phyloP scores from a whole-genome alignment of 306 rosid species.

The Pyrus communis region DNA sequence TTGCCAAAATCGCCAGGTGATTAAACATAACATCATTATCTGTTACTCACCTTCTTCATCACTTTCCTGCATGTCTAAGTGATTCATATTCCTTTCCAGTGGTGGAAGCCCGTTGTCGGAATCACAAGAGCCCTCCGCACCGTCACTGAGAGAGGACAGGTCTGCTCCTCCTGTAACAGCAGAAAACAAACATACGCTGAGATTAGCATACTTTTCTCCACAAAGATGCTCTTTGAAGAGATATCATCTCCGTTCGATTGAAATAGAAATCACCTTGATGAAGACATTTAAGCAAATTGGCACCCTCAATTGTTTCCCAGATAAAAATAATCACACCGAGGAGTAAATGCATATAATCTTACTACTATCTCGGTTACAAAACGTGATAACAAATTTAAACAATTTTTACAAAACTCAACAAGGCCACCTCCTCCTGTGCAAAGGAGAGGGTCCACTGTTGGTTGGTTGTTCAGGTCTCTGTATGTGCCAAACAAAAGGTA shows the following conservation, averaged over 20 bases:
- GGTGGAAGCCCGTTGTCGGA: slow-evolving; percentile 89
- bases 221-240: not conserved
- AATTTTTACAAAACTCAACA: too few relatives aligned
- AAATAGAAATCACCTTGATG: not conserved
- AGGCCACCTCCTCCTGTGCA: not conserved
- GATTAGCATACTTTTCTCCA: not conserved
- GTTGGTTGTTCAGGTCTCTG: not conserved
- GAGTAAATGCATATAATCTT: not conserved
- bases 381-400: not conserved
- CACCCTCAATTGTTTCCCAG: not conserved
- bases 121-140: slow-evolving; percentile 37
- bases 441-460: not conserved
- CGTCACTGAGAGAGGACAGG: slow-evolving; percentile 19
- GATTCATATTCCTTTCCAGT: slow-evolving; percentile 83
- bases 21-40: not conserved
- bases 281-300: not conserved
- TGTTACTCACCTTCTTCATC: slow-evolving; percentile 39
- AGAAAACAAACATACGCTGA: not conserved
- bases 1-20: not conserved
- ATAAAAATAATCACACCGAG: not conserved
- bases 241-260: not conserved
- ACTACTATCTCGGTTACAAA: not conserved
- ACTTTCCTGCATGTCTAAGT: slow-evolving; percentile 42
- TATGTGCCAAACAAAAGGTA: not conserved
- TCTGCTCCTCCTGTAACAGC: slow-evolving; percentile 34